These are phyloP conservation scores for Microbotryomycetes sp. DNA, from an alignment of 1,284 basidiomycete species.

Conservation along the genomic window DNA sequence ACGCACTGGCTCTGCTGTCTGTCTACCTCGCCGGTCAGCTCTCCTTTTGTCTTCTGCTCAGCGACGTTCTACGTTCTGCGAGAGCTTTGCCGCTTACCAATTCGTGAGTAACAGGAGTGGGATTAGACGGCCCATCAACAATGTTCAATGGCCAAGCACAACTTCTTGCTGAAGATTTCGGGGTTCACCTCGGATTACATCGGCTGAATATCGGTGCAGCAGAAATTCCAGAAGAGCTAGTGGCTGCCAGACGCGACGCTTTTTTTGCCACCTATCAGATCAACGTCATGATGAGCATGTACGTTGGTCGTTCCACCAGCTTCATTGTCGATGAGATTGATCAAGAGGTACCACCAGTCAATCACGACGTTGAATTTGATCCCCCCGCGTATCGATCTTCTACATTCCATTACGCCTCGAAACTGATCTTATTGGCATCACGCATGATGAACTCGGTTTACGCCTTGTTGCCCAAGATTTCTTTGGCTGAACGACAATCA, in stretches of 20 bases:
- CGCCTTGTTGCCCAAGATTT: conserved; percentile 10
- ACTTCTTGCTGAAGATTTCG: conserved; percentile 16
- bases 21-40: conserved; percentile 20
- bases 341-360: conserved; percentile 6
- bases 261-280: conserved; percentile 20
- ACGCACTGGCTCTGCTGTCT: conserved; percentile 13
- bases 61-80: background rate
- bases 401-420: conserved; percentile 14
- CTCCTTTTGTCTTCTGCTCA: background rate
- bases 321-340: conserved; percentile 28
- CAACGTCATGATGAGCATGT: conserved; percentile 9
- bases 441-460: conserved; percentile 23
- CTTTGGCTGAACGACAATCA: conserved; percentile 8
- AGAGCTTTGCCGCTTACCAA: too few relatives aligned
- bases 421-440: conserved; percentile 17
- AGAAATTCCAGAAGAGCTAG: conserved; percentile 2
- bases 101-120: too few relatives aligned
- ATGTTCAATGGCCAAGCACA: background rate
- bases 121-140: background rate
- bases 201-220: conserved; percentile 14
- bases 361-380: conserved; percentile 24
- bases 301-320: conserved; percentile 18
- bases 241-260: conserved; percentile 12
- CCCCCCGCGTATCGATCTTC: conserved; percentile 26
- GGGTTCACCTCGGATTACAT: conserved; percentile 24